Evolutionary conservation across 305 asterid species (phyloP), one percentile per base, ranked within the genome.

Genomic region (Stenogyne calaminthoides): DNA sequence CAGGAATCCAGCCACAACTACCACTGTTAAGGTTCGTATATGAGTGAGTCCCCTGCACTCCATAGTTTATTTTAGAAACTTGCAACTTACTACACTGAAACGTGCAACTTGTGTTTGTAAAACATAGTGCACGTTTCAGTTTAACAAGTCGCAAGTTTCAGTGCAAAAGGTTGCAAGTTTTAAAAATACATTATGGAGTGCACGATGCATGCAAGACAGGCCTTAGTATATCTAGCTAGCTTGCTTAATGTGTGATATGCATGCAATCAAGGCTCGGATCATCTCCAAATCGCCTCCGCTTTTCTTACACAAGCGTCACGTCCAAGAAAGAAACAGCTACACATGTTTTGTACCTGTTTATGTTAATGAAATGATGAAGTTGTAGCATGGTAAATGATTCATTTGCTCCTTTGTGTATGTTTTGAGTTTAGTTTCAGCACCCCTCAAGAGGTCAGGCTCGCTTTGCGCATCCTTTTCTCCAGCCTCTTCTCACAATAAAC

Each of bases 361-460:
- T 37, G 5, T 32, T 32, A 32, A 32, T 4, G 1, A 32, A 32
- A 32, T 32, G 7, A 32, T 4, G 36, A 32, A 4, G 36, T 3
- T 34, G 3, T 8, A 4, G 51, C 32, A n/a, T 18, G 22, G n/a
- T 9, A 1, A 8, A 29, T 57, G 20, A 16, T 32, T 49, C 58
- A 52, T 27, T 34, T 15, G 16, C 27, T 46, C 20, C 0, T 54
- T 8, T 54, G 61, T 18, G 2, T 51, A 6, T 64, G 1, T 14
- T 36, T 49, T 52, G 62, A 18, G 68, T 68, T 39, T 81, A 88
- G 96, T 66, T 70, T 88, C 96, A 29, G 96, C 98, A 9, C 79
- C 82, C 69, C 71, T 88, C 47, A 82, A 65, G 76, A 87, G 93
- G 19, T 93, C 95, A 6, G 92, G 83, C 74, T 85, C 97, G 0